Conservation (phyloP, 495 filamentous ascomycete genomes). For the Lasiosphaeriaceae sp. region DNA sequence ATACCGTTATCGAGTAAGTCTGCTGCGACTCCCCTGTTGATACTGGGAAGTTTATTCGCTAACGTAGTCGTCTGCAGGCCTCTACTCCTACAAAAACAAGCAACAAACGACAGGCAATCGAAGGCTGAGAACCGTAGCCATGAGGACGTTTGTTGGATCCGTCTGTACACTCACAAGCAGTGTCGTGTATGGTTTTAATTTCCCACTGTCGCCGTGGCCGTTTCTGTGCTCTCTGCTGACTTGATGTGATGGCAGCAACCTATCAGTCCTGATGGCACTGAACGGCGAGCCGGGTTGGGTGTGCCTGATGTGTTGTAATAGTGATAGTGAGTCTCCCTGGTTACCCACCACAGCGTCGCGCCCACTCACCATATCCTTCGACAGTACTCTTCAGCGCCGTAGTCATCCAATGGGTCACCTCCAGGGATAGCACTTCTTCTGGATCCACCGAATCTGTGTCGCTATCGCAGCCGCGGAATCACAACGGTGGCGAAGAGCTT, state of each 20-base stretch:
- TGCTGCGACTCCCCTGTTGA: background rate
- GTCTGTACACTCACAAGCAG: constrained; percentile 45
- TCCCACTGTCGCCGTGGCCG: background rate
- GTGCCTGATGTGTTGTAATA: constrained; percentile 54
- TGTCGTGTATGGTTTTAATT: constrained; percentile 33
- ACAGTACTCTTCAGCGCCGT: constrained; percentile 50
- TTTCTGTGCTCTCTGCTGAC: background rate
- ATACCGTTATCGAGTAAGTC: constrained; percentile 42
- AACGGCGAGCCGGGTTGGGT: constrained; percentile 54
- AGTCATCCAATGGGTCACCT: constrained; percentile 53
- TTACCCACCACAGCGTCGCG: background rate
- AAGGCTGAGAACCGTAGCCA: constrained; percentile 36
- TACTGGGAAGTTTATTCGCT: background rate
- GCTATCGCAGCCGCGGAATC: constrained; percentile 6
- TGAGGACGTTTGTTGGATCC: constrained; percentile 48
- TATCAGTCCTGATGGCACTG: constrained; percentile 46
- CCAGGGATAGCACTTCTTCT: constrained; percentile 36
- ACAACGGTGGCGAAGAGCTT: constrained; percentile 17
- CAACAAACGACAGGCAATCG: constrained; percentile 29
- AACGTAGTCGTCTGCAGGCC: constrained; percentile 20
- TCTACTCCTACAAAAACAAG: constrained; percentile 38
- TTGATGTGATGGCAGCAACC: constrained; percentile 33
- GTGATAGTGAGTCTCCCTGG: constrained; percentile 40
- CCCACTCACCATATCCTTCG: background rate
- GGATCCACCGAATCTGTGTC: constrained; percentile 13